A percentile compares a stretch with the other conserved stretches of the same genome.
phyloP scores from a whole-genome alignment of 176 grass and related monocot species.

The Oryza nivara region DNA sequence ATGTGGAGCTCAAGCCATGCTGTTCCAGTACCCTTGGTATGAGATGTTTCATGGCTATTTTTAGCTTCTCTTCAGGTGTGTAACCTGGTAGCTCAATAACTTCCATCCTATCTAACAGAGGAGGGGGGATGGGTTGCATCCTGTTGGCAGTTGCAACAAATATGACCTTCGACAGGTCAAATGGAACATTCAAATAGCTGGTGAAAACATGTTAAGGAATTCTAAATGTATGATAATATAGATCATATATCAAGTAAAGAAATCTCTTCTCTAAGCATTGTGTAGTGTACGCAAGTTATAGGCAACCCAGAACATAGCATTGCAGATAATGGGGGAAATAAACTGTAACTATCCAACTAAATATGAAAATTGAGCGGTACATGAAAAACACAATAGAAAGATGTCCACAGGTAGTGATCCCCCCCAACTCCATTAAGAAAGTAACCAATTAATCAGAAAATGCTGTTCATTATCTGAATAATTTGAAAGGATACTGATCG shows the following conservation, averaged over 20 bases:
- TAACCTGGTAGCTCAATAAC: conserved; percentile 97
- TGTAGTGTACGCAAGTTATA: conserved; percentile 2
- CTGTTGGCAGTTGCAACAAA: conserved; percentile 98
- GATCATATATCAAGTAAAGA: conserved; percentile 13
- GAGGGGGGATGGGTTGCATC: conserved; percentile 87
- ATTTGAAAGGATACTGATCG: conserved; percentile 93
- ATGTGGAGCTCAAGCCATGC: conserved; percentile 82
- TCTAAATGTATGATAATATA: conserved; percentile 17
- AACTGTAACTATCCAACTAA: conserved; percentile 24
- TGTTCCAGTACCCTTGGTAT: conserved; percentile 94
- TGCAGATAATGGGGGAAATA: background rate
- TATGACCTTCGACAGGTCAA: conserved; percentile 94
- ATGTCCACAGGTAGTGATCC: background rate
- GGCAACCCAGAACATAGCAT: background rate
- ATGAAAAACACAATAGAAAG: background rate
- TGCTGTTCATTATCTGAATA: background rate
- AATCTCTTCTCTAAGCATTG: conserved; percentile 14
- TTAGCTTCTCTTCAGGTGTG: conserved; percentile 95
- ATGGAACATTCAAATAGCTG: conserved; percentile 99
- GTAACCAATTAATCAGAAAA: conserved; percentile 25
- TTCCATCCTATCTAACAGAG: conserved; percentile 97
- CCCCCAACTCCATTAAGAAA: background rate
- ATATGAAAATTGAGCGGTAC: background rate
- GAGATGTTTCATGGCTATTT: conserved; percentile 98
- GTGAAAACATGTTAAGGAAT: conserved; percentile 60